Evolutionary conservation across 73 alveolate genomes (phyloP).

Genomic region (Paramecium pentaurelia): DNA sequence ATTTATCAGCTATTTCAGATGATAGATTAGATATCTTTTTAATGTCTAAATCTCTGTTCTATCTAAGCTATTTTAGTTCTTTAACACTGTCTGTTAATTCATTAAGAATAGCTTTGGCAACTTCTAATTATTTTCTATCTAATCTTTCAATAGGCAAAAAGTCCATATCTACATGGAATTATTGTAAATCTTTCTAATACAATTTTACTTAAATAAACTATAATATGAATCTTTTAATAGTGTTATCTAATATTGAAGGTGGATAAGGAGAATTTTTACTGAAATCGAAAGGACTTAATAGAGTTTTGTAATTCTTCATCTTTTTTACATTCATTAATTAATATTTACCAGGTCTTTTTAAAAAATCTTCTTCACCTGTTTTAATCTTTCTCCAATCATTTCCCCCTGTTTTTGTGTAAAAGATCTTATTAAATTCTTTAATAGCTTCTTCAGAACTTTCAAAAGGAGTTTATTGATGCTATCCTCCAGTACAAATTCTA

Average conservation of each 20-base stretch:
- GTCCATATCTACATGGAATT: background rate
- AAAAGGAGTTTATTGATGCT: slow-evolving; percentile 94
- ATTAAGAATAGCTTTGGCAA: slow-evolving; percentile 73
- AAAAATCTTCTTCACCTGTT: background rate
- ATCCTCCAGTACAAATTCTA: slow-evolving; percentile 95
- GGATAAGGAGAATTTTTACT: slow-evolving; percentile 31
- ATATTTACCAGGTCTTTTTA: background rate
- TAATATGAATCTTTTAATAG: background rate
- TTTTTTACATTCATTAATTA: background rate
- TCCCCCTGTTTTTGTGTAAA: slow-evolving; percentile 53
- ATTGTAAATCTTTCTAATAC: background rate
- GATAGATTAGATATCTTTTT: slow-evolving; percentile 73
- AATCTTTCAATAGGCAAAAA: slow-evolving; percentile 18
- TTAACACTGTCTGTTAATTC: slow-evolving; percentile 67
- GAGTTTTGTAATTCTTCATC: background rate
- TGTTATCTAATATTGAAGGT: background rate
- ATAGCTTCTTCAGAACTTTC: slow-evolving; percentile 80
- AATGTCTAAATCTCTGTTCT: slow-evolving; percentile 16
- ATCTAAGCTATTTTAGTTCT: slow-evolving; percentile 62
- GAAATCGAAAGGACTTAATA: slow-evolving; percentile 1
- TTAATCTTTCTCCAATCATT: slow-evolving; percentile 17
- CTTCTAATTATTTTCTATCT: slow-evolving; percentile 3
- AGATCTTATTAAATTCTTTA: slow-evolving; percentile 86
- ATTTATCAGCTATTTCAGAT: slow-evolving; percentile 78
- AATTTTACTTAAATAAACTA: background rate